These are phyloP conservation scores for Hamamelis virginiana DNA, from an alignment of 164 flowering plant species.

Conservation along the genomic window DNA sequence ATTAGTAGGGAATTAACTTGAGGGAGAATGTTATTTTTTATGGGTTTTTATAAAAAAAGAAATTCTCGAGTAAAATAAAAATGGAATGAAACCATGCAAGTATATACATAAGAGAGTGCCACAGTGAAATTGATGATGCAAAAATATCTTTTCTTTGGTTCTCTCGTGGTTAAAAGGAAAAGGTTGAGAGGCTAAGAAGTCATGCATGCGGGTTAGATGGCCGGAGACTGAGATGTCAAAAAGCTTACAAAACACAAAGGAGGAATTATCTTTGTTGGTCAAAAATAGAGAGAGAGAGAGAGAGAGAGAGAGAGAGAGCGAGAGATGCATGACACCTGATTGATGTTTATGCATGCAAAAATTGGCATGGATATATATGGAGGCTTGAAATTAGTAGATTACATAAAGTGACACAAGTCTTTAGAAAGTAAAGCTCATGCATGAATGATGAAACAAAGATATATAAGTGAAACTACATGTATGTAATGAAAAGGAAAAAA, in stretches of 20 bases:
- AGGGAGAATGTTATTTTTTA: too few species aligned
- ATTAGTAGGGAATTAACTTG: too few species aligned
- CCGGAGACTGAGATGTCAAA: neutral
- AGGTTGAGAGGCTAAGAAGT: neutral
- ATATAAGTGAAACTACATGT: neutral
- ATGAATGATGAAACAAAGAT: slow-evolving; percentile 18
- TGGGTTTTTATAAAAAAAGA: too few species aligned
- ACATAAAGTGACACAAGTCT: neutral
- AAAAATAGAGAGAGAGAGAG: slow-evolving; percentile 7
- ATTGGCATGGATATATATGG: slow-evolving; percentile 2
- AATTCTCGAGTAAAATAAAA: too few species aligned
- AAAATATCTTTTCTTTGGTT: neutral
- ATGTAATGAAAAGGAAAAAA: neutral
- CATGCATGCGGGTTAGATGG: slow-evolving; percentile 6
- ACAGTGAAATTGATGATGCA: neutral
- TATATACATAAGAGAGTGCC: too few species aligned
- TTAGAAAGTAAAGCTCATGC: slow-evolving; percentile 8
- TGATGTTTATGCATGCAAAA: slow-evolving; percentile 16
- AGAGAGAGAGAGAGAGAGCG: slow-evolving; percentile 8
- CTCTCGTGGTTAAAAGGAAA: neutral
- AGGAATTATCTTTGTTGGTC: slow-evolving; percentile 10
- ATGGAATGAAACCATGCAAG: too few species aligned
- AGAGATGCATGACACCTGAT: neutral
- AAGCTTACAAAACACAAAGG: slow-evolving; percentile 11
- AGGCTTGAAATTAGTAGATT: too few species aligned